Evolutionary conservation across 1,284 basidiomycete species (phyloP), one percentile per base, ranked within the genome.

Genomic region (Cutaneotrichosporon mucoides): DNA sequence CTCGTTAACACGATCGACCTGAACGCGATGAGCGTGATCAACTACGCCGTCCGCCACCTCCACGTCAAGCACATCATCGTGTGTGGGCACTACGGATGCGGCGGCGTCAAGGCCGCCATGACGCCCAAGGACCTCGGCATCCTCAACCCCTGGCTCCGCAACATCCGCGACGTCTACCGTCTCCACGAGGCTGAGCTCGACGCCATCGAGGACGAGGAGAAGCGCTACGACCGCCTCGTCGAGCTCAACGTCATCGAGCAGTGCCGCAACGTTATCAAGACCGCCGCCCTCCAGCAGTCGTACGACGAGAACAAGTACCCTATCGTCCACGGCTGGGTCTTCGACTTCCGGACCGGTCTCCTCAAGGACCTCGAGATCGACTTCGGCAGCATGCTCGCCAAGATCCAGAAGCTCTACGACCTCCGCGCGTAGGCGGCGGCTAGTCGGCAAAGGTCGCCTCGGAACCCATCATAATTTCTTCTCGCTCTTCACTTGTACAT

Each of bases 391-490:
- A 44, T 60, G 13, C 62, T 63, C 10, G 34, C 5, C n/a, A 53
- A 63, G 50, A 63, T 63, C 24, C 58, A 63, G 56, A 63, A 63
- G 62, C 60, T 63, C 37, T 63, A 63, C 62, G 60, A 63, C 62
- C 56, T 63, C 38, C 50, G 35, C 36, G 48, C 43, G 46, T 50
- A 56, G 54, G 49, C 11, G 16, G 38, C 24, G 24, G 24, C 24
- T 24, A 24, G 24, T 24, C 24, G 24, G 24, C 24, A 24, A 24
- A 24, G 24, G 24, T 24, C 24, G 24, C 24, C 24, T 24, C 24
- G 24, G 24, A 24, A 24, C 24, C 24, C 24, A 24, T 24, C 24
- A 24, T 24, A 24, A 24, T 24, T 24, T 24, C 24, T 24, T 24
- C 24, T 24, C 24, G 24, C 24, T 24, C 24, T 24, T 24, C 24